Evolutionary conservation across 306 rosid genomes (phyloP).

Genomic region (Hippophae tibetana): DNA sequence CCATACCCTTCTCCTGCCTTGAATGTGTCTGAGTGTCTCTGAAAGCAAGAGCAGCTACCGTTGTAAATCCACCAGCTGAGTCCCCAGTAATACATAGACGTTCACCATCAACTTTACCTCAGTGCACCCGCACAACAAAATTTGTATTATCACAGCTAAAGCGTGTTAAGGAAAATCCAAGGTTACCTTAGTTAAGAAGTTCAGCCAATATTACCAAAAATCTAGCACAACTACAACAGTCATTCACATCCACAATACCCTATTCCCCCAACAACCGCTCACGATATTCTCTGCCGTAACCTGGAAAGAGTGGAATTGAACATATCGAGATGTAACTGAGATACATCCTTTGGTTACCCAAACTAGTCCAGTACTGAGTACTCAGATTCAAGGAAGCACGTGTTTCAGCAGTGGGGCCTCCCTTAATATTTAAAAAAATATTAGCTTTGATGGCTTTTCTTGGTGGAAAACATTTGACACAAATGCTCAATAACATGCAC

Average conservation of each 20-base stretch:
- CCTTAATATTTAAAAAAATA: conserved; percentile 37
- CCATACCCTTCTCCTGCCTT: too few relatives aligned
- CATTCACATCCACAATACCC: conserved; percentile 96
- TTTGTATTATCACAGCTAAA: too few relatives aligned
- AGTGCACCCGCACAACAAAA: too few relatives aligned
- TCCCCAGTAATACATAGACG: too few relatives aligned
- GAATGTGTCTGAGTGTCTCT: too few relatives aligned
- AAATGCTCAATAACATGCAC: neutral
- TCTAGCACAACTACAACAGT: conserved; percentile 81
- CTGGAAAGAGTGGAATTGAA: conserved; percentile 26
- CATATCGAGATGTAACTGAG: neutral
- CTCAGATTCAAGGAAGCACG: conserved; percentile 59
- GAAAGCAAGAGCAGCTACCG: too few relatives aligned
- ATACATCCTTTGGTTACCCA: conserved; percentile 28
- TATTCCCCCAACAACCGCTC: conserved; percentile 76
- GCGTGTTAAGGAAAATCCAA: too few relatives aligned
- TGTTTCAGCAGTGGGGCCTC: conserved; percentile 86
- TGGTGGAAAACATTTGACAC: neutral
- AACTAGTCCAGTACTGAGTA: conserved; percentile 87
- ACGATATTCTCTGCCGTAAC: conserved; percentile 86
- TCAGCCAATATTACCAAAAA: too few relatives aligned
- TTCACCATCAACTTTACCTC: too few relatives aligned
- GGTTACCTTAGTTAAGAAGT: too few relatives aligned
- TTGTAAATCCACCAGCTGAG: too few relatives aligned
- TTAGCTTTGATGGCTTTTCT: too few relatives aligned